Evolutionary conservation across 305 asterid species (phyloP).

Genomic region (Fraxinus sp.): DNA sequence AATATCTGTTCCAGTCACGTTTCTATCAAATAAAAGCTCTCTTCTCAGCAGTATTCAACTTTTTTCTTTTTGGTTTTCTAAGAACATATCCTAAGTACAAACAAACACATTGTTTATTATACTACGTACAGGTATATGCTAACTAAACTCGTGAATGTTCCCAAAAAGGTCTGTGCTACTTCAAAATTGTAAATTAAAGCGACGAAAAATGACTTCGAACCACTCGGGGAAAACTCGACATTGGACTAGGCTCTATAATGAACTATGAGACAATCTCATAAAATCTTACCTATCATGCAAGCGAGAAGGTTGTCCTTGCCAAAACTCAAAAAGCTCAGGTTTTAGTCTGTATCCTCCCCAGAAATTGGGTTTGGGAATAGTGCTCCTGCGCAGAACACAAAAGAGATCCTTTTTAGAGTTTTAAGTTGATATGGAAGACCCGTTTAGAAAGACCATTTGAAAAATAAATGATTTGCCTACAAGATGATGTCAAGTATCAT

Average conservation of each 20-base stretch:
- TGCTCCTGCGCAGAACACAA: constrained; percentile 44
- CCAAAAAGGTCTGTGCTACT: background rate
- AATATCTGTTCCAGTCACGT: background rate
- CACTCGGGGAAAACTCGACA: background rate
- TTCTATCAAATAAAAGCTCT: background rate
- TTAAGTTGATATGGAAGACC: constrained; percentile 8
- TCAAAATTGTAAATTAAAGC: background rate
- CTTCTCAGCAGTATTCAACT: background rate
- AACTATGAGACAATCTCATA: background rate
- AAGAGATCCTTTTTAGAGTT: background rate
- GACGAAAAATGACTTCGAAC: background rate
- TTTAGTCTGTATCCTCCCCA: constrained; percentile 95
- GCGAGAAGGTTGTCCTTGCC: constrained; percentile 97
- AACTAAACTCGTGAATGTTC: background rate
- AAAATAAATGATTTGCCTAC: constrained; percentile 1
- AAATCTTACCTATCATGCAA: constrained; percentile 73
- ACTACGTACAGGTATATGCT: background rate
- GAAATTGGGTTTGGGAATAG: constrained; percentile 71
- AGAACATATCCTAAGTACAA: background rate
- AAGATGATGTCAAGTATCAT: background rate
- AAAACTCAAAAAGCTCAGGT: constrained; percentile 82
- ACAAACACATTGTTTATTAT: background rate
- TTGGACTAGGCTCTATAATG: constrained; percentile 13
- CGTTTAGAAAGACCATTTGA: background rate
- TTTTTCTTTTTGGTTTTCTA: background rate